These are phyloP conservation scores for Amoebophrya sp. DNA, from an alignment of 169 alveolate species.

Conservation along the genomic window DNA sequence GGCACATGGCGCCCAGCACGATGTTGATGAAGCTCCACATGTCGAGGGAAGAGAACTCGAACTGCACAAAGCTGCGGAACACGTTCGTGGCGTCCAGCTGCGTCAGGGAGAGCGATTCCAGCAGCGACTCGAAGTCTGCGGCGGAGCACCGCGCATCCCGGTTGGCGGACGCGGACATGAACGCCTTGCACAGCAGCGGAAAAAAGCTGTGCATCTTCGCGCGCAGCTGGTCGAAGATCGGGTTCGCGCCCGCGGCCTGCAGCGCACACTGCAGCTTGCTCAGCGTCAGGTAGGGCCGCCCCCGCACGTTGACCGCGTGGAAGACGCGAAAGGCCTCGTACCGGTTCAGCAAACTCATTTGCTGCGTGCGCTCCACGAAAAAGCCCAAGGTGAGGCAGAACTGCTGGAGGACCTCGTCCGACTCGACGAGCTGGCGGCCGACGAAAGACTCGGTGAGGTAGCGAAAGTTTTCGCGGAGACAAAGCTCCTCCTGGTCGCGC, in stretches of 20 bases:
- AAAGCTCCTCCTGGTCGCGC: neutral
- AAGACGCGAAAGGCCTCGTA: neutral
- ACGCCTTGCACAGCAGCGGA: neutral
- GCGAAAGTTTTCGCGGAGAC: neutral
- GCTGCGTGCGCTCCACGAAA: neutral
- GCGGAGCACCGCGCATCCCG: neutral
- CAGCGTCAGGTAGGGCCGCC: neutral
- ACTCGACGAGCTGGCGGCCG: neutral
- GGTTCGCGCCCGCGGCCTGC: neutral
- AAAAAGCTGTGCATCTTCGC: neutral
- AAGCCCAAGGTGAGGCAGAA: neutral
- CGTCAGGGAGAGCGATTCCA: neutral
- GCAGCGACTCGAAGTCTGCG: neutral
- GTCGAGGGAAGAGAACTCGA: neutral
- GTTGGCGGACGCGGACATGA: neutral
- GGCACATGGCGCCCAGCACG: neutral
- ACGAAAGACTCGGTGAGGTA: neutral
- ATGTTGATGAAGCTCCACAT: neutral
- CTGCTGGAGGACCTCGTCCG: neutral
- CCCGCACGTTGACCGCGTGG: neutral
- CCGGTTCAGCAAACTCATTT: neutral
- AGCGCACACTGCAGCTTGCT: neutral
- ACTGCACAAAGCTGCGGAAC: neutral
- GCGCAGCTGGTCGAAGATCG: neutral
- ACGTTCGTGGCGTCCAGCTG: conserved; percentile 1